A percentile compares a stretch with the other conserved stretches of the same genome.
Conservation (phyloP, 805 yeast species). For the Kuraishia ogatae region DNA sequence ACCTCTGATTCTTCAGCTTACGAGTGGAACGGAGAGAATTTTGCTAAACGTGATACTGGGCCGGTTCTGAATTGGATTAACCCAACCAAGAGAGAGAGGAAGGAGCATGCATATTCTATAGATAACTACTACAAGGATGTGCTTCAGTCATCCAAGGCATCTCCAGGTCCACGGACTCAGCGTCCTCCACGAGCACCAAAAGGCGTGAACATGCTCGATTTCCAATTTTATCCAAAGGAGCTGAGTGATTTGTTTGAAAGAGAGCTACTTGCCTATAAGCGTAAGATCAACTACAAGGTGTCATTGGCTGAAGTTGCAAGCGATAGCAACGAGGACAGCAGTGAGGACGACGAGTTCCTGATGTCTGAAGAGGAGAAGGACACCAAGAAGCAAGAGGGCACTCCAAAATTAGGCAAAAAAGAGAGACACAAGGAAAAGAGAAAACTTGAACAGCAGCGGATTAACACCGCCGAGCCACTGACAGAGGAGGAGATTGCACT, state of each 20-base stretch:
- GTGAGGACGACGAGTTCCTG: conserved; percentile 33
- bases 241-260: conserved; percentile 45
- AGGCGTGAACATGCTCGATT: conserved; percentile 54
- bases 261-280: conserved; percentile 59
- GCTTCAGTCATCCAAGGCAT: conserved; percentile 27
- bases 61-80: conserved; percentile 54
- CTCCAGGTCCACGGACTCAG: conserved; percentile 28
- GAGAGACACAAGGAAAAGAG: conserved; percentile 51
- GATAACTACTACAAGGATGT: conserved; percentile 57
- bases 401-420: conserved; percentile 15
- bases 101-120: conserved; percentile 72
- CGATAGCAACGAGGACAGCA: conserved; percentile 24
- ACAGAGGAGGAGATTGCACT: conserved; percentile 72
- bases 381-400: conserved; percentile 10
- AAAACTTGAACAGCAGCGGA: conserved; percentile 59
- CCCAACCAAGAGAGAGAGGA: conserved; percentile 68
- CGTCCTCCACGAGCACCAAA: conserved; percentile 52
- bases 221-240: conserved; percentile 59
- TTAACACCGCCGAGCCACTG: conserved; percentile 68
- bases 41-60: conserved; percentile 48
- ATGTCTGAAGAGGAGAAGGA: conserved; percentile 23
- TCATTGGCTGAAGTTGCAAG: conserved; percentile 49
- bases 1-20: conserved; percentile 79
- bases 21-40: conserved; percentile 93
- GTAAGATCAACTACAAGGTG: conserved; percentile 48